Percentiles rank a stretch among this genome's conserved stretches.
Conservation (phyloP, 1,284 basidiomycete species). For the Ustilago tritici region DNA sequence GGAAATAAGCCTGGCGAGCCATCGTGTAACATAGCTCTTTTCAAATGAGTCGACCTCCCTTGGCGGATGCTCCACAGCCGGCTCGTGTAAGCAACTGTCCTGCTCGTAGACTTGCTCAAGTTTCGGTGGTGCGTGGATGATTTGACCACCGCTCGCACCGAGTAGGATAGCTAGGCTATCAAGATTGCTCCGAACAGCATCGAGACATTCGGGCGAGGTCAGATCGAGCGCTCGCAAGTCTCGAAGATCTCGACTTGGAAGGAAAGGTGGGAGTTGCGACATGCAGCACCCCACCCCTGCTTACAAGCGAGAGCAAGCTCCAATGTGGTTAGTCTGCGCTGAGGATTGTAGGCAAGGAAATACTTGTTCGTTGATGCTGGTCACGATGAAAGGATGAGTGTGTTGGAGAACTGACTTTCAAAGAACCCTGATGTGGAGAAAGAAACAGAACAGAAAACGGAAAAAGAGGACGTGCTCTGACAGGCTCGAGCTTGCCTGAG, state of each 20-base stretch:
- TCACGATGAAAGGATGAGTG: not conserved
- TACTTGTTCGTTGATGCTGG: not conserved
- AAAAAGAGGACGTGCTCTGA: not conserved
- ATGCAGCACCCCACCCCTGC: slow-evolving; percentile 16
- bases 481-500: not conserved
- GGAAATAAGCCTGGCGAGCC: slow-evolving; percentile 49
- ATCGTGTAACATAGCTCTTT: slow-evolving; percentile 34
- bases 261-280: slow-evolving; percentile 26
- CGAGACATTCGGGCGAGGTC: slow-evolving; percentile 18
- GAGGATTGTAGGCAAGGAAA: not conserved
- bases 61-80: slow-evolving; percentile 27
- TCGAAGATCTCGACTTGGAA: slow-evolving; percentile 53
- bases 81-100: not conserved
- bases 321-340: not conserved
- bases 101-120: not conserved
- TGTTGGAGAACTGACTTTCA: not conserved
- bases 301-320: not conserved
- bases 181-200: slow-evolving; percentile 17
- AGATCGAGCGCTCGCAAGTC: slow-evolving; percentile 39
- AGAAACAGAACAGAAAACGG: not conserved
- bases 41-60: slow-evolving; percentile 40
- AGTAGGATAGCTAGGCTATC: slow-evolving; percentile 29
- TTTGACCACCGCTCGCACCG: slow-evolving; percentile 34
- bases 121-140: slow-evolving; percentile 25
- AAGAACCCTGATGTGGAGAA: slow-evolving; percentile 2